These are phyloP conservation scores for Ambrosia trifida DNA, from an alignment of 129 eudicot genomes.

Conservation along the genomic window DNA sequence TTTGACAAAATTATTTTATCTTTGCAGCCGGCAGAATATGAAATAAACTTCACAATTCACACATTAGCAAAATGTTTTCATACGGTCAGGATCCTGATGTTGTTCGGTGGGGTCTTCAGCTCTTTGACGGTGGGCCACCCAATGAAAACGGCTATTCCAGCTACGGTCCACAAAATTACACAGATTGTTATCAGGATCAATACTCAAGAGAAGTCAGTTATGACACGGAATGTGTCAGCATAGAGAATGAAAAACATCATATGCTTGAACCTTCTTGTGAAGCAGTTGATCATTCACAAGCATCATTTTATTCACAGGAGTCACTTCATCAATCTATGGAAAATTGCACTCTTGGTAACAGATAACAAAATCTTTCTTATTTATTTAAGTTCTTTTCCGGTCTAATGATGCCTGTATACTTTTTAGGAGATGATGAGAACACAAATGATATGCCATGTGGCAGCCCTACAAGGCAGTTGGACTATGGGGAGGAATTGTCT, in stretches of 20 bases:
- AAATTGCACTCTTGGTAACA: slow-evolving; percentile 60
- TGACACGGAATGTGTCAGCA: slow-evolving; percentile 39
- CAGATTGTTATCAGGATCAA: slow-evolving; percentile 58
- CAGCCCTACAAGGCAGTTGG: slow-evolving; percentile 56
- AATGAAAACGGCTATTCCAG: slow-evolving; percentile 54
- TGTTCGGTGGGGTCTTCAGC: slow-evolving; percentile 90
- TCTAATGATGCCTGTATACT: slow-evolving; percentile 23
- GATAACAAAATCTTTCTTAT: slow-evolving; percentile 2
- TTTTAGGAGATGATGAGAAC: slow-evolving; percentile 54
- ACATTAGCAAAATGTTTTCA: slow-evolving; percentile 53
- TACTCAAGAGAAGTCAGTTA: slow-evolving; percentile 52
- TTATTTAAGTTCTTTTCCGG: slow-evolving; percentile 17
- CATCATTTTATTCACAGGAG: slow-evolving; percentile 55
- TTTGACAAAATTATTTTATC: slow-evolving; percentile 23
- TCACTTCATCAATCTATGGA: slow-evolving; percentile 58
- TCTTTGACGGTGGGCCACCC: slow-evolving; percentile 70
- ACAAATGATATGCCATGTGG: slow-evolving; percentile 49
- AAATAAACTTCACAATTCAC: slow-evolving; percentile 1
- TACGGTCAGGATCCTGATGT: slow-evolving; percentile 90
- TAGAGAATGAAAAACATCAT: slow-evolving; percentile 43
- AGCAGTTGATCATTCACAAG: slow-evolving; percentile 44
- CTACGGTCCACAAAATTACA: slow-evolving; percentile 40
- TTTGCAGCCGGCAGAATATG: slow-evolving; percentile 28
- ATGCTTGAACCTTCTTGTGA: slow-evolving; percentile 45
- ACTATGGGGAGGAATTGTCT: slow-evolving; percentile 54